Evolutionary conservation across 495 filamentous ascomycete genomes (phyloP).

Genomic region (Sabuloglossum arenarium): DNA sequence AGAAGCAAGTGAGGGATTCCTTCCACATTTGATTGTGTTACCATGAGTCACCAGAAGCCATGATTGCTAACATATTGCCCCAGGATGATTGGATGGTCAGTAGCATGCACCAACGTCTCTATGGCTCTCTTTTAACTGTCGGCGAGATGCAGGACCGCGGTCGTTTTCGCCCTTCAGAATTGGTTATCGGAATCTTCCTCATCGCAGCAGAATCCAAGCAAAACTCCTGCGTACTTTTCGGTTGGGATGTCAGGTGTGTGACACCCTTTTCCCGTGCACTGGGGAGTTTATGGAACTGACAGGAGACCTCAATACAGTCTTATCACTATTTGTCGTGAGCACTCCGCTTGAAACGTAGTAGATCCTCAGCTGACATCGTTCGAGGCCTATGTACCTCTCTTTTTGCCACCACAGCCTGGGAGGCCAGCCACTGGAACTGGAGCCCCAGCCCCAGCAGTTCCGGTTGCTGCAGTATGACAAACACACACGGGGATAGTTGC

Average conservation of each 20-base stretch:
- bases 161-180: slow-evolving; percentile 63
- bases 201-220: slow-evolving; percentile 37
- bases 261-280: neutral
- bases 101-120: neutral
- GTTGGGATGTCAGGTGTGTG: slow-evolving; percentile 66
- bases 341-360: neutral
- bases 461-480: too few relatives aligned
- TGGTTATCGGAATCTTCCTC: slow-evolving; percentile 71
- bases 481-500: too few relatives aligned
- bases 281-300: slow-evolving; percentile 11
- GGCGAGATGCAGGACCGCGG: slow-evolving; percentile 39
- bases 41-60: neutral
- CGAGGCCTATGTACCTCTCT: slow-evolving; percentile 53
- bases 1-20: slow-evolving; percentile 47
- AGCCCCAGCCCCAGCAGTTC: slow-evolving; percentile 19
- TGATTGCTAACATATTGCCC: neutral
- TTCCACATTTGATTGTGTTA: neutral
- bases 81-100: slow-evolving; percentile 64
- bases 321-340: slow-evolving; percentile 54
- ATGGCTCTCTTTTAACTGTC: neutral
- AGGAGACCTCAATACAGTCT: slow-evolving; percentile 27
- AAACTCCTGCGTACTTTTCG: slow-evolving; percentile 64
- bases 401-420: slow-evolving; percentile 38
- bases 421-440: slow-evolving; percentile 22
- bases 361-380: neutral